Percentiles rank a stretch among this genome's conserved stretches.
Conservation (phyloP, 805 yeast species). For the Saturnispora sekii region DNA sequence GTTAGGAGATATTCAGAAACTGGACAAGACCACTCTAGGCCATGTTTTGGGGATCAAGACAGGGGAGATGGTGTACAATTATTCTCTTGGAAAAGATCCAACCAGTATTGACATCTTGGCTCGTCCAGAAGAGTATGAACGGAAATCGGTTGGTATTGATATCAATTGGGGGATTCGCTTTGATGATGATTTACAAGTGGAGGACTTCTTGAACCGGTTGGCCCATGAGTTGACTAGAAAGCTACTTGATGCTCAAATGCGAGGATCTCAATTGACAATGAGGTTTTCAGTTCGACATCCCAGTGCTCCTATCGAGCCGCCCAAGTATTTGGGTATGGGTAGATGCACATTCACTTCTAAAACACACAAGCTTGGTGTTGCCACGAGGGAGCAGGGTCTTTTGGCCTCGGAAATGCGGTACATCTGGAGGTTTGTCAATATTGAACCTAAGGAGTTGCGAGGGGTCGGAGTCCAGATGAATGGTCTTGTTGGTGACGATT, state of each 20-base stretch:
- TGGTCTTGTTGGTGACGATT: slow-evolving; percentile 34
- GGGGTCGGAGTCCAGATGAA: slow-evolving; percentile 70
- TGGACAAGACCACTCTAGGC: slow-evolving; percentile 28
- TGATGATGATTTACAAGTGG: slow-evolving; percentile 49
- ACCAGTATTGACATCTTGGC: slow-evolving; percentile 45
- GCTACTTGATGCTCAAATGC: slow-evolving; percentile 34
- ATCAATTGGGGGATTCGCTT: slow-evolving; percentile 88
- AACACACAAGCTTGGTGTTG: slow-evolving; percentile 47
- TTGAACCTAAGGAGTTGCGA: slow-evolving; percentile 54
- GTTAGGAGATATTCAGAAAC: slow-evolving; percentile 33
- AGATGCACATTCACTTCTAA: slow-evolving; percentile 55
- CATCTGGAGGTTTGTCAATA: slow-evolving; percentile 43
- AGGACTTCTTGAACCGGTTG: slow-evolving; percentile 47
- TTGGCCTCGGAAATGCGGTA: slow-evolving; percentile 50
- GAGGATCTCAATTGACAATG: slow-evolving; percentile 51
- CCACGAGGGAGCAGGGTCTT: slow-evolving; percentile 52
- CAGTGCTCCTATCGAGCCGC: slow-evolving; percentile 64
- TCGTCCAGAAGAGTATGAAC: slow-evolving; percentile 39
- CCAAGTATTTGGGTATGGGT: slow-evolving; percentile 82
- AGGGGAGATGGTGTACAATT: slow-evolving; percentile 52
- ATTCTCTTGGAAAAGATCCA: slow-evolving; percentile 58
- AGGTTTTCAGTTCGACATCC: slow-evolving; percentile 56
- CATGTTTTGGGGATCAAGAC: slow-evolving; percentile 55
- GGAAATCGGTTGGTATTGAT: slow-evolving; percentile 80
- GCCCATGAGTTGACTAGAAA: slow-evolving; percentile 51